Conservation (phyloP, 306 rosid species). For the Trifolium repens region DNA sequence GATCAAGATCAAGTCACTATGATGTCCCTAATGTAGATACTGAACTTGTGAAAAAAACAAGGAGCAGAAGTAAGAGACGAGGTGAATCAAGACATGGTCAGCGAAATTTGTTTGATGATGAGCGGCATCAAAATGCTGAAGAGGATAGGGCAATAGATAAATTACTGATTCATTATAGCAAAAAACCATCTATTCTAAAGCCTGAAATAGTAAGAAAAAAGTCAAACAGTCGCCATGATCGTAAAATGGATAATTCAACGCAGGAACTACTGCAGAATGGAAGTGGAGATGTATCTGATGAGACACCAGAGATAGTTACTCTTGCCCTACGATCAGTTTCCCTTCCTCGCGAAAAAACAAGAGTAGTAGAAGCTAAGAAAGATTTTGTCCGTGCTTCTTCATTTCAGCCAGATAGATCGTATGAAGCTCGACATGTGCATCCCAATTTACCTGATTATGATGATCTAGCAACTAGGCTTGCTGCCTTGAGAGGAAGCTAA, state of each 20-base stretch:
- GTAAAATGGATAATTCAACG: constrained; percentile 38
- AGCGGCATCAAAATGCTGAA: constrained; percentile 58
- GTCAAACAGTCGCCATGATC: constrained; percentile 57
- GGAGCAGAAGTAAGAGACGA: constrained; percentile 83
- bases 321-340: constrained; percentile 72
- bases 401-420: constrained; percentile 68
- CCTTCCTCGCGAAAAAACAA: constrained; percentile 69
- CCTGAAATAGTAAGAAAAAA: constrained; percentile 64
- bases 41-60: constrained; percentile 52
- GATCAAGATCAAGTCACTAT: constrained; percentile 54
- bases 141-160: constrained; percentile 86
- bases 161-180: constrained; percentile 82
- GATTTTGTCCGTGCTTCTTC: constrained; percentile 77
- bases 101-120: constrained; percentile 71
- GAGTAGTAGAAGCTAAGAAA: constrained; percentile 56
- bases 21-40: constrained; percentile 58
- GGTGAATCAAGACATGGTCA: constrained; percentile 76
- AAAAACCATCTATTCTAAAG: constrained; percentile 61
- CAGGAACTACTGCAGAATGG: constrained; percentile 46
- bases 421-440: constrained; percentile 76
- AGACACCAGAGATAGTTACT: constrained; percentile 43
- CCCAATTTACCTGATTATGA: constrained; percentile 94
- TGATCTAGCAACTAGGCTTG: constrained; percentile 83
- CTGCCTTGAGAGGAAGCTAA: constrained; percentile 75
- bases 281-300: constrained; percentile 52